phyloP scores from a whole-genome alignment of 352 stramenopile genomes.

The Phytophthora agathidicida region DNA sequence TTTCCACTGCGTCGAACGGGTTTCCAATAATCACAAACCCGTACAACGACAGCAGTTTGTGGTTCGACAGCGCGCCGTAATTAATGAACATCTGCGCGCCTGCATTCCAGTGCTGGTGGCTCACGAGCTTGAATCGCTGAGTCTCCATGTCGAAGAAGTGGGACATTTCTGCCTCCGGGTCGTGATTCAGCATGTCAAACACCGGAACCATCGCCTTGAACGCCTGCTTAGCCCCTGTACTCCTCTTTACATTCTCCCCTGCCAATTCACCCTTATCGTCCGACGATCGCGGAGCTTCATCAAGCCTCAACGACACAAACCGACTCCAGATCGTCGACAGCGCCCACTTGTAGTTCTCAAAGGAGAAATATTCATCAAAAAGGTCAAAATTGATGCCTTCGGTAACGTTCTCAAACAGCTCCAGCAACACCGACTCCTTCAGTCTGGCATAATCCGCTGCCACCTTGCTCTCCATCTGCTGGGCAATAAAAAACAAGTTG shows the following conservation, averaged over 20 bases:
- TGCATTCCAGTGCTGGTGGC: slow-evolving; percentile 74
- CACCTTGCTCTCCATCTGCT: slow-evolving; percentile 71
- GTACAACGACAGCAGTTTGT: slow-evolving; percentile 83
- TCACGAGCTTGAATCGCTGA: slow-evolving; percentile 68
- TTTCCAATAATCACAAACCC: slow-evolving; percentile 78
- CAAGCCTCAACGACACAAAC: slow-evolving; percentile 73
- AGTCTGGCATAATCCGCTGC: slow-evolving; percentile 52
- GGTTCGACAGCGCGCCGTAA: slow-evolving; percentile 83
- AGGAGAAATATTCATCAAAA: slow-evolving; percentile 58
- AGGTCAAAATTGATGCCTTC: slow-evolving; percentile 29
- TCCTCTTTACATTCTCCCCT: slow-evolving; percentile 2
- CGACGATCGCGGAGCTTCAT: slow-evolving; percentile 8
- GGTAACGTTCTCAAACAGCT: slow-evolving; percentile 52
- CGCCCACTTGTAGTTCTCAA: slow-evolving; percentile 82
- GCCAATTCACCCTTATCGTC: slow-evolving; percentile 22
- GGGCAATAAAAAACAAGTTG: slow-evolving; percentile 68
- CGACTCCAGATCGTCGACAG: slow-evolving; percentile 89
- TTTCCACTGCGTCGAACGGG: slow-evolving; percentile 71
- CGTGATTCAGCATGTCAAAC: slow-evolving; percentile 90
- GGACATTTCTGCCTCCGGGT: slow-evolving; percentile 73
- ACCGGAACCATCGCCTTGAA: slow-evolving; percentile 87
- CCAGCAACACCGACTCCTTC: slow-evolving; percentile 43
- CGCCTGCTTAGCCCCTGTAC: slow-evolving; percentile 26
- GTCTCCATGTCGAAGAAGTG: slow-evolving; percentile 66
- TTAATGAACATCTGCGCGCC: slow-evolving; percentile 82